Percentiles rank a stretch among this genome's conserved stretches.
Evolutionary conservation across 768 basidiomycete species (phyloP).

Genomic region (Pholiota conissans): DNA sequence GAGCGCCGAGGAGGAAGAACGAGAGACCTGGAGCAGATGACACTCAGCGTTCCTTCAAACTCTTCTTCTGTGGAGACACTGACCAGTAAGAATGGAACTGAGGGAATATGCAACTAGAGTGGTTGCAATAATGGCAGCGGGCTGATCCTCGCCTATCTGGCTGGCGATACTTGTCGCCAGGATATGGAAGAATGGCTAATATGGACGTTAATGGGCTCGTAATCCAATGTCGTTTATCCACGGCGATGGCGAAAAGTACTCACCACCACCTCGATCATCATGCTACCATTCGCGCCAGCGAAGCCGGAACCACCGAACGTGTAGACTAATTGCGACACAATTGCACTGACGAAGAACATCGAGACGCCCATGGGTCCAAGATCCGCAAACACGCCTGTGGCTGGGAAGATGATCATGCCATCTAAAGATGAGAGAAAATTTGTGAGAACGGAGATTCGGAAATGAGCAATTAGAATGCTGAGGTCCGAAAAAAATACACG

Average conservation of each 20-base stretch:
- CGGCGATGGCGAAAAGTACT: constrained; percentile 26
- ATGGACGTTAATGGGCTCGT: neutral
- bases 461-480: neutral
- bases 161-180: constrained; percentile 74
- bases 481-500: neutral
- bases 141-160: constrained; percentile 70
- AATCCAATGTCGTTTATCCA: neutral
- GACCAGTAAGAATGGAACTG: constrained; percentile 85
- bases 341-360: constrained; percentile 89
- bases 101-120: constrained; percentile 88
- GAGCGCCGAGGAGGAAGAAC: constrained; percentile 84
- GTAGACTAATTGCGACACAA: constrained; percentile 83
- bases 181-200: constrained; percentile 93
- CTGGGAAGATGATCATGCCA: constrained; percentile 96
- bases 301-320: constrained; percentile 88
- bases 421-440: constrained; percentile 39
- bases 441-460: neutral
- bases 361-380: constrained; percentile 91
- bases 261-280: constrained; percentile 99
- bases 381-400: constrained; percentile 72
- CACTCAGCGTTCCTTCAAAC: constrained; percentile 1
- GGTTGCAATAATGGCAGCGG: constrained; percentile 80
- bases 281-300: constrained; percentile 86
- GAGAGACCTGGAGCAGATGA: constrained; percentile 51
- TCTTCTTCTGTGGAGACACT: constrained; percentile 10